phyloP scores from a whole-genome alignment of 176 grass and related monocot species.

The Musa itinerans region DNA sequence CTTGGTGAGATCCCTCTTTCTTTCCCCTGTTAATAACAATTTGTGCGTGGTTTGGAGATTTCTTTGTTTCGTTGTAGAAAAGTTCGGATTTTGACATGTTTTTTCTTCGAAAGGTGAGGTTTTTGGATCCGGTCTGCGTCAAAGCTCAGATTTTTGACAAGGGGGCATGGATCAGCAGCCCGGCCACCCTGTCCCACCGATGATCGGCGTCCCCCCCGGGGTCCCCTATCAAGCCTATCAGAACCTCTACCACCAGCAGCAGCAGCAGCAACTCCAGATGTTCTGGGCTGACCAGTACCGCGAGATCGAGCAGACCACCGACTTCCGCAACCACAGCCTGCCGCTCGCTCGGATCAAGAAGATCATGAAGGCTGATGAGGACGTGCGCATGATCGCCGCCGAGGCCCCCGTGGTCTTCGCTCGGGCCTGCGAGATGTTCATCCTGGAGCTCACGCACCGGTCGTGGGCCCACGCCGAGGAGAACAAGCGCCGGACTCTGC shows the following conservation, averaged over 20 bases:
- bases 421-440: slow-evolving; percentile 46
- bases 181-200: not conserved
- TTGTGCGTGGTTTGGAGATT: not conserved
- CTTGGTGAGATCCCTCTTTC: not conserved
- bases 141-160: not conserved
- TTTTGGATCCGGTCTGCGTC: not conserved
- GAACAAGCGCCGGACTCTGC: slow-evolving; percentile 81
- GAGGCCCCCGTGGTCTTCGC: slow-evolving; percentile 34
- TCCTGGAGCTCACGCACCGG: slow-evolving; percentile 33
- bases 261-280: slow-evolving; percentile 22
- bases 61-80: not conserved
- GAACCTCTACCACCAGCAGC: slow-evolving; percentile 2
- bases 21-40: not conserved
- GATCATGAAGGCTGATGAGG: slow-evolving; percentile 70
- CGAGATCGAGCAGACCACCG: slow-evolving; percentile 67
- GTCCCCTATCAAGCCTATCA: not conserved
- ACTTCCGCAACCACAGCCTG: slow-evolving; percentile 86
- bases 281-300: slow-evolving; percentile 96
- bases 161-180: not conserved
- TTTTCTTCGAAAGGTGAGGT: not conserved
- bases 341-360: slow-evolving; percentile 89
- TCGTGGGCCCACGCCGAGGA: slow-evolving; percentile 85
- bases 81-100: not conserved
- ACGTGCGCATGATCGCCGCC: slow-evolving; percentile 36
- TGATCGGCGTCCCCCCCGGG: not conserved